A percentile compares a stretch with the other conserved stretches of the same genome.
Conservation (phyloP, 805 yeast species). For the Saccharomyces eubayanus region DNA sequence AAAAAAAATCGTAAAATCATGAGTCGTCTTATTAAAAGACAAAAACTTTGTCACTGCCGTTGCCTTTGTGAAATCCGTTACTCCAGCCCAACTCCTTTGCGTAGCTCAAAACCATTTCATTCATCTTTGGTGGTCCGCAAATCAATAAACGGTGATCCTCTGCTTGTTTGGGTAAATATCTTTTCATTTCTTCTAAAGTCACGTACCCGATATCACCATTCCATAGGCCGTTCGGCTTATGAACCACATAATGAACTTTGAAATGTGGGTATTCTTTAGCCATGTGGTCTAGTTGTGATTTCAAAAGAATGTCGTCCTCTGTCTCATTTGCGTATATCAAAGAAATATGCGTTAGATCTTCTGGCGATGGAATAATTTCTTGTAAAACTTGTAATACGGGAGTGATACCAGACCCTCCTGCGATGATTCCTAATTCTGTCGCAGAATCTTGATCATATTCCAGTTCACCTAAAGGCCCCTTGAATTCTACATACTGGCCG, state of each 20-base stretch:
- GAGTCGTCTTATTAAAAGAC: constrained; percentile 35
- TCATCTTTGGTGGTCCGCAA: constrained; percentile 73
- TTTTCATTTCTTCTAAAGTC: constrained; percentile 48
- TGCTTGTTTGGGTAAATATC: constrained; percentile 45
- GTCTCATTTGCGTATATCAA: constrained; percentile 68
- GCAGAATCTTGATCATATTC: constrained; percentile 50
- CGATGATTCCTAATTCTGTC: constrained; percentile 57
- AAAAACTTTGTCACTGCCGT: constrained; percentile 46
- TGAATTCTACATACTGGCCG: constrained; percentile 60
- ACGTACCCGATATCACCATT: constrained; percentile 53
- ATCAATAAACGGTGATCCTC: constrained; percentile 48
- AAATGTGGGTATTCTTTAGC: constrained; percentile 55
- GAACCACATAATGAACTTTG: constrained; percentile 51
- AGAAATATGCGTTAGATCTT: constrained; percentile 52
- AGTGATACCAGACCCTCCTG: constrained; percentile 86
- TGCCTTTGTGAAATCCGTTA: constrained; percentile 38
- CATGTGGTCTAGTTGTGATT: constrained; percentile 64
- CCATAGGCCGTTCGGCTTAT: constrained; percentile 46
- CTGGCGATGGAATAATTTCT: constrained; percentile 59
- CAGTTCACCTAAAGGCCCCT: constrained; percentile 76
- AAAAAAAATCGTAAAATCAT: neutral
- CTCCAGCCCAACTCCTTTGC: constrained; percentile 55
- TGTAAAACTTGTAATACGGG: constrained; percentile 80
- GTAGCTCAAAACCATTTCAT: constrained; percentile 40
- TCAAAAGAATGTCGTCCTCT: constrained; percentile 65